A percentile compares a stretch with the other conserved stretches of the same genome.
Evolutionary conservation across 73 alveolate species (phyloP).

Genomic region (Paraurostyla sp.): DNA sequence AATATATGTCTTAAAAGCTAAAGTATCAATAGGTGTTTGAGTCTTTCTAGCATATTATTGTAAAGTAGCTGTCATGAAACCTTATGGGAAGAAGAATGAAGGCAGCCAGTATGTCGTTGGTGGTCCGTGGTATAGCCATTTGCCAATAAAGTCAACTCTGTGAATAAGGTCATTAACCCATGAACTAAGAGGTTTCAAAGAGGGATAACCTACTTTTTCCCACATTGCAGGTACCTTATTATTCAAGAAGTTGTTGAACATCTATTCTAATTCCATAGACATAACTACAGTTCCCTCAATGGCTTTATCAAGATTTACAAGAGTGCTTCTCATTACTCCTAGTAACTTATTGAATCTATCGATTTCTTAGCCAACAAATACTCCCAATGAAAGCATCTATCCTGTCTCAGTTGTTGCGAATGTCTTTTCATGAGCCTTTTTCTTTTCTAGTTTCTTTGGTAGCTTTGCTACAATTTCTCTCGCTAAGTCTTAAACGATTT

Average conservation of each 20-base stretch:
- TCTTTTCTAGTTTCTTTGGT: constrained; percentile 84
- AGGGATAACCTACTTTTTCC: constrained; percentile 97
- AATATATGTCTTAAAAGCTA: constrained; percentile 91
- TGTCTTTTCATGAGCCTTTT: constrained; percentile 79
- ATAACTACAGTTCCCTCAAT: constrained; percentile 97
- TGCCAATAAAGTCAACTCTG: constrained; percentile 93
- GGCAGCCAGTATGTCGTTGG: constrained; percentile 97
- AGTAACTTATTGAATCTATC: constrained; percentile 94
- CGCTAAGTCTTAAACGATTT: constrained; percentile 92
- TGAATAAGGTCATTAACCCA: constrained; percentile 96
- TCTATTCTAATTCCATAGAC: constrained; percentile 94
- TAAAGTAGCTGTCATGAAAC: constrained; percentile 98
- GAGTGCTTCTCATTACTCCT: constrained; percentile 82
- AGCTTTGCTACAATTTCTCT: constrained; percentile 84
- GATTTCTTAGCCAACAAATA: constrained; percentile 96
- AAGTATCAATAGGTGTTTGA: constrained; percentile 95
- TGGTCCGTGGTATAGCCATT: constrained; percentile 98
- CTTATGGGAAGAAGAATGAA: constrained; percentile 99
- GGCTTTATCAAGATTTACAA: constrained; percentile 89
- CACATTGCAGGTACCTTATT: constrained; percentile 93
- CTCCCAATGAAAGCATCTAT: constrained; percentile 90
- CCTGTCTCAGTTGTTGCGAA: constrained; percentile 80
- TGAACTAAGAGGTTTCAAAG: constrained; percentile 93
- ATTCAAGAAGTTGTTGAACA: constrained; percentile 92
- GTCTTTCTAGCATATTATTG: constrained; percentile 99